A percentile compares a stretch with the other conserved stretches of the same genome.
Conservation (phyloP, 2,329 filamentous ascomycete species). For the Penicillium aurantiogriseum region DNA sequence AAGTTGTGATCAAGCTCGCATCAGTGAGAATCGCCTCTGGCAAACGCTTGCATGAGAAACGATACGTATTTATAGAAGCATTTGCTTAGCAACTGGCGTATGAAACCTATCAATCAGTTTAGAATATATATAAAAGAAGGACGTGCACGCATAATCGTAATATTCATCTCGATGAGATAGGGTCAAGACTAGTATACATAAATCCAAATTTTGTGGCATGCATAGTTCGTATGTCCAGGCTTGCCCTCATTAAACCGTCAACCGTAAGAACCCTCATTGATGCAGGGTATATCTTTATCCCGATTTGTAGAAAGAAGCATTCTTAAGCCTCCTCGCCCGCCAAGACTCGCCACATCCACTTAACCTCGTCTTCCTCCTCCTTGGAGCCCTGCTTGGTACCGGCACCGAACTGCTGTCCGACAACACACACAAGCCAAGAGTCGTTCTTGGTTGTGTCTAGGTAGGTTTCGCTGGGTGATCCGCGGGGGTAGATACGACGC, state of each 20-base stretch:
- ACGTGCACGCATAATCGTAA: slow-evolving; percentile 9
- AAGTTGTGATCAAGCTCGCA: slow-evolving; percentile 25
- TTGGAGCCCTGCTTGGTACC: slow-evolving; percentile 39
- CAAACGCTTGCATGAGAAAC: slow-evolving; percentile 4
- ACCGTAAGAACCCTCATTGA: not conserved
- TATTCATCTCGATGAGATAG: slow-evolving; percentile 17
- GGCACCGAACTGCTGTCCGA: slow-evolving; percentile 48
- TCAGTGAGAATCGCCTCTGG: not conserved
- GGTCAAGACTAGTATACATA: slow-evolving; percentile 25
- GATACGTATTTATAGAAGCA: not conserved
- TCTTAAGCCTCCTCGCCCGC: slow-evolving; percentile 25
- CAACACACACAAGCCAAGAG: slow-evolving; percentile 79
- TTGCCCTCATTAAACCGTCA: slow-evolving; percentile 4
- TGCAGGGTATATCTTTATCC: slow-evolving; percentile 14
- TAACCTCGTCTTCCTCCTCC: slow-evolving; percentile 40
- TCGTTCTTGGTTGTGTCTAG: slow-evolving; percentile 67
- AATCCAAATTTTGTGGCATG: slow-evolving; percentile 19
- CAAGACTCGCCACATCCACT: slow-evolving; percentile 42
- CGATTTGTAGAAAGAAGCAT: not conserved
- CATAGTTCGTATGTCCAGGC: slow-evolving; percentile 12
- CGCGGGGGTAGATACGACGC: slow-evolving; percentile 80
- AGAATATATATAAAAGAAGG: not conserved
- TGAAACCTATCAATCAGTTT: not conserved
- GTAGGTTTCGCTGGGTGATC: slow-evolving; percentile 68
- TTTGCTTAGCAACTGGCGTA: slow-evolving; percentile 3